Base-by-base conservation (phyloP, 2,329 filamentous ascomycete genomes). In the Claviceps fusiformis region DNA sequence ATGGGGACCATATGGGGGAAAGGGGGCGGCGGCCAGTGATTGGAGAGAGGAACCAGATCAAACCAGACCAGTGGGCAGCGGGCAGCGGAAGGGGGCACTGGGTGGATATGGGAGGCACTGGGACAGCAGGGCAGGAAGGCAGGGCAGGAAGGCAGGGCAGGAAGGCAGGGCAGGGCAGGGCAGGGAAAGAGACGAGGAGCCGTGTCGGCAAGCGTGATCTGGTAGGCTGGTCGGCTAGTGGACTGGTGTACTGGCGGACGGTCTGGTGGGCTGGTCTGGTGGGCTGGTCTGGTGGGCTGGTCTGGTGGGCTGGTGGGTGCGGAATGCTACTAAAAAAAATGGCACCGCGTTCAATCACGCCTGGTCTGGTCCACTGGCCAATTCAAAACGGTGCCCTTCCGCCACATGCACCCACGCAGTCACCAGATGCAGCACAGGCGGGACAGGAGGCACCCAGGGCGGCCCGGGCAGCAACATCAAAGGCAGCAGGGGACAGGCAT, bases 291-390 rank as follows among this genome's bases (percentile, higher is more conserved):
- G 43, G 43, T 41, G 54, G 31, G 19, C n/a, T 24, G 15, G 17
- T 19, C 31, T 33, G 31, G 54, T 44, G 35, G 50, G 29, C 27
- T 24, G 15, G 53, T 27, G 54, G 54, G 56, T 52, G 59, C 48
- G 54, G 54, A 57, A 58, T 56, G 59, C 55, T 50, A 58, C 56
- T 56, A 53, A 57, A 58, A n/a, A n/a, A 54, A 2, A 15, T 39
- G 37, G 37, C 37, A 17, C 37, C 13, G 13, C 5, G 35, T 37
- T 11, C 7, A 37, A 11, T 37, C 35, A 11, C 35, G 35, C 11
- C 35, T 37, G 35, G 37, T 39, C 37, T 17, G 37, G 37, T 39
- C 41, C 41, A 8, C n/a, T 44, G n/a, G 41, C n/a, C 41, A 9
- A 44, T 44, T 44, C 41, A 39, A 39, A 19, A 24, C 53, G 31